Conservation (phyloP, 2,329 filamentous ascomycete genomes). For the Colletotrichum sp. region DNA sequence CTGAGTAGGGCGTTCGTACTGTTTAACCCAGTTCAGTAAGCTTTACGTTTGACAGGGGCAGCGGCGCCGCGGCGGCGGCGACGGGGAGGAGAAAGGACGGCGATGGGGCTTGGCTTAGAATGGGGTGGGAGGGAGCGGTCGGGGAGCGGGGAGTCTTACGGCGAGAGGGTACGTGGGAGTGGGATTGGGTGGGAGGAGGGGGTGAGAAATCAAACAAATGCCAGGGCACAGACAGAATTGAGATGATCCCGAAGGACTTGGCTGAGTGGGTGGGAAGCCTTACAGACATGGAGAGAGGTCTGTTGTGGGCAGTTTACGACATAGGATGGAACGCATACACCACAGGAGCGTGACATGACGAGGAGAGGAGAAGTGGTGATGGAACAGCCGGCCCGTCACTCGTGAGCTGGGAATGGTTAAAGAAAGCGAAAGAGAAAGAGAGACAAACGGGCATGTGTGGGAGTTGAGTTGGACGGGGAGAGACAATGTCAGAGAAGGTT, state of each 20-base stretch:
- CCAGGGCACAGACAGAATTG: conserved; percentile 10
- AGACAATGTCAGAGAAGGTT: conserved; percentile 19
- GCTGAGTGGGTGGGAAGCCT: neutral
- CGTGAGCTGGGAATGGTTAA: neutral
- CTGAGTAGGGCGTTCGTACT: conserved; percentile 9
- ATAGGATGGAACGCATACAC: neutral
- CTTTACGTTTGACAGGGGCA: conserved; percentile 17
- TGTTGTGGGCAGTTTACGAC: neutral
- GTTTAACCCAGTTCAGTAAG: conserved; percentile 14
- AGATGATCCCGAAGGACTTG: conserved; percentile 5
- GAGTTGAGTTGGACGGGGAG: neutral
- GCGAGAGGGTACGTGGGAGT: neutral
- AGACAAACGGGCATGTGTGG: neutral
- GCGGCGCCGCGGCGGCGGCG: conserved; percentile 10
- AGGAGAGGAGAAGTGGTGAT: neutral
- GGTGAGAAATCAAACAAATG: conserved; percentile 3
- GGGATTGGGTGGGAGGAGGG: neutral
- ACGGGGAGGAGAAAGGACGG: conserved; percentile 6
- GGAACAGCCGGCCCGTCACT: neutral
- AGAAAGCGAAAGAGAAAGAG: conserved; percentile 14
- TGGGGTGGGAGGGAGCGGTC: conserved; percentile 1
- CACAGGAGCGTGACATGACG: neutral
- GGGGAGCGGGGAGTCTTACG: neutral
- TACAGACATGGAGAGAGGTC: neutral
- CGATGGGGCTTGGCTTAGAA: neutral